Evolutionary conservation across 257 asterid species (phyloP), one percentile per base, ranked within the genome.

Genomic region (Catharanthus roseus): DNA sequence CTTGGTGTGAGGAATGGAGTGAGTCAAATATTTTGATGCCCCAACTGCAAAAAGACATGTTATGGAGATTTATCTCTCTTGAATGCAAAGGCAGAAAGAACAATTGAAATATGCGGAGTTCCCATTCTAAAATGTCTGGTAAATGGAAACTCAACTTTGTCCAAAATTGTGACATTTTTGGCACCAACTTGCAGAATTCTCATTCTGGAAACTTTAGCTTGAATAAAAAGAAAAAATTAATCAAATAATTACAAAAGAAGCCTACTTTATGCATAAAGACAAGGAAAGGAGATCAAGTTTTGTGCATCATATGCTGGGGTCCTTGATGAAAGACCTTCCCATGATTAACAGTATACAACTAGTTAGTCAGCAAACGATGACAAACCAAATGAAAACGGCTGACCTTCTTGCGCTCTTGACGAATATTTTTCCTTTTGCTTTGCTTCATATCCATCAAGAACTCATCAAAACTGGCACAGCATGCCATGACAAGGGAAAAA

Each of bases 401-500:
- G 64, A 49, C 99, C 96, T 93, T 93, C 83, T 93, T 93, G 77
- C 99, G 99, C 81, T 93, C 99, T 82, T 93, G 99, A 73, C 99
- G 99, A 66, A 93, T 93, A 74, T 83, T 89, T 79, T 93, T 91
- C 81, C 99, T 89, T 84, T 91, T 93, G 75, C 93, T 86, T 74
- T 93, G 99, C 87, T 91, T 93, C 96, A 93, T 75, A 79, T 91
- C 99, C 96, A 89, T 93, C 91, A 93, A 87, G 79, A 91, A 93
- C 44, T 93, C 97, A 74, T 93, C 99, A 77, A 93, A 91, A 79
- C 99, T 93, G 92, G 74, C 65, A 56, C 71, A 71, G 11, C 65
- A 63, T 57, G 54, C 51, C 10, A 15, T 44, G 23, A 47, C 26
- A 51, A 75, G 54, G 23, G 64, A 44, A 63, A 51, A 74, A 58